Conservation (phyloP, 108 stramenopile genomes). For the Epipyxis sp. region DNA sequence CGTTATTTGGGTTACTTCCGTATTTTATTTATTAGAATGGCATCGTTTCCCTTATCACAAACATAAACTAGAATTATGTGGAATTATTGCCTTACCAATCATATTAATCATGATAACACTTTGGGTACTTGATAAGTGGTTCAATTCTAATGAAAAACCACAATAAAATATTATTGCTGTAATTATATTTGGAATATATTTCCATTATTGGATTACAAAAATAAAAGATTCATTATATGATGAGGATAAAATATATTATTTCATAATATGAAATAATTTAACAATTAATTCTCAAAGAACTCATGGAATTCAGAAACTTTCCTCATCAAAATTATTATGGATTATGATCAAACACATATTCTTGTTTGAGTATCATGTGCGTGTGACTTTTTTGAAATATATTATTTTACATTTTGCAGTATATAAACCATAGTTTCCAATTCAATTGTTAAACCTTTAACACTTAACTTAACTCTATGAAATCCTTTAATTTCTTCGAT, state of each 20-base stretch:
- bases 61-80: background rate
- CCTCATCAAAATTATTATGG: background rate
- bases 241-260: background rate
- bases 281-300: background rate
- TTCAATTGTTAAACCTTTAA: background rate
- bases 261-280: background rate
- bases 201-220: background rate
- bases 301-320: background rate
- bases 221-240: background rate
- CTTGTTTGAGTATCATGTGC: too few relatives aligned
- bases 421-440: background rate
- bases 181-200: too few relatives aligned
- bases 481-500: background rate
- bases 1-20: background rate
- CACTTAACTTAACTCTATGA: background rate
- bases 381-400: too few relatives aligned
- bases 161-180: too few relatives aligned
- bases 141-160: background rate
- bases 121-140: background rate
- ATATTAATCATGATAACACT: background rate
- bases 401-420: too few relatives aligned
- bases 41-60: background rate
- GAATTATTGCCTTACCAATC: background rate
- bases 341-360: too few relatives aligned
- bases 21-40: background rate